Conservation (phyloP, 768 basidiomycete species). For the Austroboletus eburneus region DNA sequence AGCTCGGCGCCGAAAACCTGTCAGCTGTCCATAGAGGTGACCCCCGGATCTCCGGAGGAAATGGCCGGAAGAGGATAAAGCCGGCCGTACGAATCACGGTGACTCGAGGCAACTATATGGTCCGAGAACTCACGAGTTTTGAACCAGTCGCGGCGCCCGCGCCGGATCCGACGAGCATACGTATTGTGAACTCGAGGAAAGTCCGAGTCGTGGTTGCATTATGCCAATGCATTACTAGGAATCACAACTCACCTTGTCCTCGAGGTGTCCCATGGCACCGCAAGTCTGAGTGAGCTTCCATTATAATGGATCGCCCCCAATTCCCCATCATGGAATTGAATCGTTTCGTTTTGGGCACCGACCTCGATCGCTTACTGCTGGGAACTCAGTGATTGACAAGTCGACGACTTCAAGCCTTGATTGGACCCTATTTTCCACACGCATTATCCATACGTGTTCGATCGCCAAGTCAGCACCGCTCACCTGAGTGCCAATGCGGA, state of each 20-base stretch:
- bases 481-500: conserved; percentile 1
- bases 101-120: background rate
- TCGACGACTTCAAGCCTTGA: background rate
- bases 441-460: background rate
- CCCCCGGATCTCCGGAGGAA: too few relatives aligned
- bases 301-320: background rate
- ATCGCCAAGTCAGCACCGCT: background rate
- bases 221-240: background rate
- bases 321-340: too few relatives aligned
- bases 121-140: background rate
- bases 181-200: background rate
- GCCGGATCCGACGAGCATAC: background rate
- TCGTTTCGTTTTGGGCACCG: too few relatives aligned
- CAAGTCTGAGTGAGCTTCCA: background rate
- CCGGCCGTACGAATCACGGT: background rate
- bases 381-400: background rate
- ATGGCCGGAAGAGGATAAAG: too few relatives aligned
- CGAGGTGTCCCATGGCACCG: conserved; percentile 4
- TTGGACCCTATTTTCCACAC: background rate
- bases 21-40: too few relatives aligned
- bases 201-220: background rate
- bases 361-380: conserved; percentile 12
- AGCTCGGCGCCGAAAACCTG: background rate
- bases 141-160: background rate
- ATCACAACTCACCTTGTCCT: conserved; percentile 15